These are phyloP conservation scores for Penicillium canescens DNA, from an alignment of 495 filamentous ascomycete species.

Conservation along the genomic window DNA sequence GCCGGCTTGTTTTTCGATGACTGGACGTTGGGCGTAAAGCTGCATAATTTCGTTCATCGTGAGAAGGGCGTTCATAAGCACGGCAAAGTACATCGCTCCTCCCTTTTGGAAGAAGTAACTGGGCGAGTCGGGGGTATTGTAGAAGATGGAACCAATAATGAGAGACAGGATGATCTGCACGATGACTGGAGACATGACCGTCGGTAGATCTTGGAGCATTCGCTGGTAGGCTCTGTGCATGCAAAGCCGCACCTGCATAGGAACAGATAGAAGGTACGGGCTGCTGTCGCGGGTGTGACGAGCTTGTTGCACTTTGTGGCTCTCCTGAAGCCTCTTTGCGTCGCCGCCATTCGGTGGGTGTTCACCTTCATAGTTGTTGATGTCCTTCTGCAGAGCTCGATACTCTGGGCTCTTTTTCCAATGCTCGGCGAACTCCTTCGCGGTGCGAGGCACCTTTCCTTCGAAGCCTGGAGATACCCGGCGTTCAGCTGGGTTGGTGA, in stretches of 20 bases:
- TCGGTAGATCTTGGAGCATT: constrained; percentile 67
- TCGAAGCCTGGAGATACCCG: constrained; percentile 58
- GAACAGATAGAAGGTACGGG: constrained; percentile 43
- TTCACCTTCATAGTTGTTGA: constrained; percentile 35
- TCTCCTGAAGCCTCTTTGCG: constrained; percentile 27
- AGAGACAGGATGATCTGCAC: constrained; percentile 73
- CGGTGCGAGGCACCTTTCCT: constrained; percentile 63
- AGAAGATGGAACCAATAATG: constrained; percentile 83
- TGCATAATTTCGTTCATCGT: constrained; percentile 56
- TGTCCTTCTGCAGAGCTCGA: constrained; percentile 44
- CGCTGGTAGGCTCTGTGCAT: constrained; percentile 46
- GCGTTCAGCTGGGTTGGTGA: constrained; percentile 65
- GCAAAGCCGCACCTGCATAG: constrained; percentile 50
- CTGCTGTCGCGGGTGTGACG: constrained; percentile 33
- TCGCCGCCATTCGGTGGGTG: constrained; percentile 19
- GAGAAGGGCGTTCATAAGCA: constrained; percentile 59
- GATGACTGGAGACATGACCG: constrained; percentile 67
- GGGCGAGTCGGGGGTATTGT: constrained; percentile 41
- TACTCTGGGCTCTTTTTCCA: constrained; percentile 56
- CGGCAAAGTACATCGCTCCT: constrained; percentile 82
- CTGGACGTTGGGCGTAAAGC: constrained; percentile 56
- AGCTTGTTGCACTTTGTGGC: constrained; percentile 28
- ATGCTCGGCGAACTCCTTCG: constrained; percentile 63
- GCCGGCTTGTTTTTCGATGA: constrained; percentile 60
- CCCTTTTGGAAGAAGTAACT: constrained; percentile 46